phyloP scores from a whole-genome alignment of 176 grass and related monocot genomes.

The Oryza meyeriana region DNA sequence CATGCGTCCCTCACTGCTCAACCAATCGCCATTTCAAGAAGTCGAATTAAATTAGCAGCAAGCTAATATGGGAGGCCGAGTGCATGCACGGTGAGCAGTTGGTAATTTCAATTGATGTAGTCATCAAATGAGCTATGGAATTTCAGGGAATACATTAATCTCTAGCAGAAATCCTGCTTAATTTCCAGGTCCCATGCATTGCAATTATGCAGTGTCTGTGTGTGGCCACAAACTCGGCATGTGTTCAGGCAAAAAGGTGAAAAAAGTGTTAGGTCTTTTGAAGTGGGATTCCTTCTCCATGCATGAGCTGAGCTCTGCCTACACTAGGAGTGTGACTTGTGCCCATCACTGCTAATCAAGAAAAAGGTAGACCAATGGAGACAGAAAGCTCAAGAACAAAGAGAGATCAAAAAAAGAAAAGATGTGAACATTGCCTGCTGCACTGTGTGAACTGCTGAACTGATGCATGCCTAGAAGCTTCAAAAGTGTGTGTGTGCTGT shows the following conservation, averaged over 20 bases:
- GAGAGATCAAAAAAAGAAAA: neutral
- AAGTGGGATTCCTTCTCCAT: constrained; percentile 4
- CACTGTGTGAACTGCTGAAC: neutral
- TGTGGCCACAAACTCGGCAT: constrained; percentile 2
- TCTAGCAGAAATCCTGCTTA: neutral
- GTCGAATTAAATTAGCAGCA: neutral
- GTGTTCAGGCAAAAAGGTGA: constrained; percentile 10
- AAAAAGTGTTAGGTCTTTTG: constrained; percentile 13
- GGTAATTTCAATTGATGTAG: neutral
- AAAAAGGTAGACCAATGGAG: neutral
- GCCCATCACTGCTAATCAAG: neutral
- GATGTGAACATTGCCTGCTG: neutral
- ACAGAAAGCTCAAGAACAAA: neutral
- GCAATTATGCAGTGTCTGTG: neutral
- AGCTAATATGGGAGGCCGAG: neutral
- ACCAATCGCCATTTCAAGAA: constrained; percentile 44
- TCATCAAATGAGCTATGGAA: neutral
- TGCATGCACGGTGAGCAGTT: constrained; percentile 7
- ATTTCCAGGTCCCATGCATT: constrained; percentile 8
- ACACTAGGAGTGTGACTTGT: neutral
- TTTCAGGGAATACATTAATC: neutral
- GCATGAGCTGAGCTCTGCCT: neutral
- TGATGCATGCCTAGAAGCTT: neutral
- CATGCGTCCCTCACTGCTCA: constrained; percentile 44
- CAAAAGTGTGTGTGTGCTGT: neutral